These are phyloP conservation scores for Fusarium abutilonis DNA, from an alignment of 2,329 filamentous ascomycete species.

Conservation along the genomic window DNA sequence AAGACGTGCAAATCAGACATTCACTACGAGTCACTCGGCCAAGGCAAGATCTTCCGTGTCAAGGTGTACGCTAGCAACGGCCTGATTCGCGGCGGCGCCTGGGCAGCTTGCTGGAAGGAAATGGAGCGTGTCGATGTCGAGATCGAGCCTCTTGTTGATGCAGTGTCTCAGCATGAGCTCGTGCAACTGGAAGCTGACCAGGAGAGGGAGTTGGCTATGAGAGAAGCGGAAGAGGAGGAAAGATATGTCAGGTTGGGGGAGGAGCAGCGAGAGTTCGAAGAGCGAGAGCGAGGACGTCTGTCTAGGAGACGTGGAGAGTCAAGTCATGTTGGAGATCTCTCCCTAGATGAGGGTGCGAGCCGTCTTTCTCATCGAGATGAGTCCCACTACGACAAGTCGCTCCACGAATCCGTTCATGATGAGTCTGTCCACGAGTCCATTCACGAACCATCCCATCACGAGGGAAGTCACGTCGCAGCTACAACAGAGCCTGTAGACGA, in stretches of 20 bases:
- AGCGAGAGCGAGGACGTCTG: constrained; percentile 42
- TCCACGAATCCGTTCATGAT: constrained; percentile 7
- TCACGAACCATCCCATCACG: constrained; percentile 12
- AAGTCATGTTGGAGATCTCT: constrained; percentile 11
- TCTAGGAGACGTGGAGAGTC: constrained; percentile 27
- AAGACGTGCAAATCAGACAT: constrained; percentile 65
- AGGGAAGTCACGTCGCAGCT: constrained; percentile 8
- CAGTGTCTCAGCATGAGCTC: constrained; percentile 67
- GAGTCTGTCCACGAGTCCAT: constrained; percentile 14
- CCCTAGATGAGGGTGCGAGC: constrained; percentile 19
- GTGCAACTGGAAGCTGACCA: constrained; percentile 62
- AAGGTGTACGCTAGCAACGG: constrained; percentile 96
- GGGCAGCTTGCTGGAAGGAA: constrained; percentile 93
- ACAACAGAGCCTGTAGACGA: constrained; percentile 9
- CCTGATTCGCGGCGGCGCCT: constrained; percentile 89
- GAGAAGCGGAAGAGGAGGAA: constrained; percentile 52
- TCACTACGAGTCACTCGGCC: constrained; percentile 62
- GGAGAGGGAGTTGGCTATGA: constrained; percentile 53
- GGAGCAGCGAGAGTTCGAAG: constrained; percentile 43
- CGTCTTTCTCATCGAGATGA: constrained; percentile 7
- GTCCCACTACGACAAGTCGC: neutral
- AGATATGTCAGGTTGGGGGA: constrained; percentile 43
- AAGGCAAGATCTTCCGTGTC: constrained; percentile 73
- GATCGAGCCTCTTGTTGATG: constrained; percentile 77
- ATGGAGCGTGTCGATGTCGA: constrained; percentile 99